Percentiles rank a stretch among this genome's conserved stretches.
Conservation (phyloP, 2,329 filamentous ascomycete species). For the Penicillium occitanis region DNA sequence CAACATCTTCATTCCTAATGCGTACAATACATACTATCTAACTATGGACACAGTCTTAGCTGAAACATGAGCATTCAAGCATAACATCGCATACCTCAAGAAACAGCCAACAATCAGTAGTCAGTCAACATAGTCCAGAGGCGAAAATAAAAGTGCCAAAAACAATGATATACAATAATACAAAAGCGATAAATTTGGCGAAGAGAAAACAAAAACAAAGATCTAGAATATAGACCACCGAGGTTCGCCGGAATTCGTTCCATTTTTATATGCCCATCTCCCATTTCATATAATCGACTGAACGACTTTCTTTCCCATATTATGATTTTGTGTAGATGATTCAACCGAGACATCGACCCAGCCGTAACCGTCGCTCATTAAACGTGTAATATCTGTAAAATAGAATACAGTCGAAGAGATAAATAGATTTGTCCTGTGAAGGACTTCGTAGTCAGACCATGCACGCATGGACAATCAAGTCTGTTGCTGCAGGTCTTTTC, state of each 20-base stretch:
- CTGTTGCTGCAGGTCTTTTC: background rate
- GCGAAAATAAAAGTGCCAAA: background rate
- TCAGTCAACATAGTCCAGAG: background rate
- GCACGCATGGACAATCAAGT: background rate
- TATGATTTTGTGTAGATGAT: slow-evolving; percentile 9
- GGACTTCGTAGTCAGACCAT: background rate
- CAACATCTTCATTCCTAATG: background rate
- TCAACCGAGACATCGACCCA: slow-evolving; percentile 16
- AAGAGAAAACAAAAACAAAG: background rate
- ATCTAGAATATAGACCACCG: slow-evolving; percentile 6
- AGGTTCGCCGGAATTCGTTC: background rate
- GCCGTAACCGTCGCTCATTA: slow-evolving; percentile 21
- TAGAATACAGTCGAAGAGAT: slow-evolving; percentile 19
- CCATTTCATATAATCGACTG: background rate
- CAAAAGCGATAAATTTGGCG: background rate
- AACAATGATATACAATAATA: slow-evolving; percentile 8
- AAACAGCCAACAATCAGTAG: background rate
- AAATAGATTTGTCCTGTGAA: slow-evolving; percentile 11
- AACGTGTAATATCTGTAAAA: slow-evolving; percentile 21
- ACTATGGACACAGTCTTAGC: background rate
- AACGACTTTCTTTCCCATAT: slow-evolving; percentile 4
- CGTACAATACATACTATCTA: slow-evolving; percentile 5
- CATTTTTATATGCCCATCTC: background rate
- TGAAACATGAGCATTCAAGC: background rate
- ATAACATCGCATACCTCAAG: background rate